Percentiles rank a stretch among this genome's conserved stretches.
Conservation (phyloP, 805 yeast species). For the Wilhelminamyces savonicus region DNA sequence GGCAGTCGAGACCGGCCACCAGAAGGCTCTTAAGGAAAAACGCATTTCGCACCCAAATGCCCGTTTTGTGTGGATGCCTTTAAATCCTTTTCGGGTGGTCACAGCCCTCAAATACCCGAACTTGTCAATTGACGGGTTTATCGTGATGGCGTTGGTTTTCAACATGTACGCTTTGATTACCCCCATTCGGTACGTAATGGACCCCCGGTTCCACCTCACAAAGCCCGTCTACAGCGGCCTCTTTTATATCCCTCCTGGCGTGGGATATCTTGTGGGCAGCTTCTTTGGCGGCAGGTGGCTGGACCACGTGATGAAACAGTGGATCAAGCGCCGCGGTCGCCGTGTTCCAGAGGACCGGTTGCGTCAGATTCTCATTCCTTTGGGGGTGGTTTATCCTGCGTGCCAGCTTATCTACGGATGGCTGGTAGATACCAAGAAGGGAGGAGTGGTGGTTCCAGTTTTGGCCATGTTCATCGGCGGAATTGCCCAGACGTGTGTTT, state of each 20-base stretch:
- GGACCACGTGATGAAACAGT: constrained; percentile 40
- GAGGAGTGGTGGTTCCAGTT: constrained; percentile 52
- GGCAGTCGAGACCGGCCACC: constrained; percentile 20
- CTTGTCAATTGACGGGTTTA: constrained; percentile 36
- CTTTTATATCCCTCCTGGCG: constrained; percentile 52
- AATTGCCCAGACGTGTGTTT: constrained; percentile 44
- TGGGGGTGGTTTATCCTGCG: constrained; percentile 41
- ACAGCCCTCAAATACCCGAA: constrained; percentile 37
- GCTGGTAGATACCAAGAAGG: constrained; percentile 41
- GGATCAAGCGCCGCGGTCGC: constrained; percentile 34
- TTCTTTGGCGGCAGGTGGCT: constrained; percentile 49
- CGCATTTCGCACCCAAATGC: constrained; percentile 20
- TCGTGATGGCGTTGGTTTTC: constrained; percentile 36
- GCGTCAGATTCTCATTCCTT: constrained; percentile 30
- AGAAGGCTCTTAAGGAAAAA: constrained; percentile 14
- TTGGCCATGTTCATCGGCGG: constrained; percentile 44
- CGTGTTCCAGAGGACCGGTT: constrained; percentile 51
- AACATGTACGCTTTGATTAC: constrained; percentile 49
- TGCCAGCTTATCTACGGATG: constrained; percentile 48
- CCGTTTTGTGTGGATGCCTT: constrained; percentile 35
- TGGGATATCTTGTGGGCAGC: constrained; percentile 47
- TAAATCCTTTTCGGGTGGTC: constrained; percentile 43
- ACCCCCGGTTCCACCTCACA: constrained; percentile 46
- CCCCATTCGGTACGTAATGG: constrained; percentile 50
- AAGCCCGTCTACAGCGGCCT: constrained; percentile 46